phyloP scores from a whole-genome alignment of 306 rosid species.

The Coriaria nepalensis region DNA sequence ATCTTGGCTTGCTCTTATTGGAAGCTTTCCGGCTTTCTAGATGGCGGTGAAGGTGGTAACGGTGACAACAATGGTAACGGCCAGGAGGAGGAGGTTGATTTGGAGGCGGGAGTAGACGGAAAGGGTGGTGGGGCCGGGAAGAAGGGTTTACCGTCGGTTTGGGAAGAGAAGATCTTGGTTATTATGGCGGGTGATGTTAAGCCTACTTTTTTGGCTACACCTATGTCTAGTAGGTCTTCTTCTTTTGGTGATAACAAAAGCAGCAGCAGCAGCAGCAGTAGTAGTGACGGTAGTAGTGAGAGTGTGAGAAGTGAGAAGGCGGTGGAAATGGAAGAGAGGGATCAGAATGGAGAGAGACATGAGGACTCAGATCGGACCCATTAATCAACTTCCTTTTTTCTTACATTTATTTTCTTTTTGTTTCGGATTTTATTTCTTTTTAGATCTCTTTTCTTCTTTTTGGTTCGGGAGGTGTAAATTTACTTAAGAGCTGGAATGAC shows the following conservation, averaged over 20 bases:
- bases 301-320: conserved; percentile 24
- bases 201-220: conserved; percentile 88
- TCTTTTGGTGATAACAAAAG: conserved; percentile 42
- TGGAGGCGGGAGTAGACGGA: conserved; percentile 42
- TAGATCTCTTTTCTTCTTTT: conserved; percentile 6
- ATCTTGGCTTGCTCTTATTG: conserved; percentile 94
- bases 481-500: conserved; percentile 38
- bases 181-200: conserved; percentile 88
- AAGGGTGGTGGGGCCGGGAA: conserved; percentile 18
- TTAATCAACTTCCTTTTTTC: conserved; percentile 4
- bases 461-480: conserved; percentile 56
- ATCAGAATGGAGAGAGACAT: conserved; percentile 15
- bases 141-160: conserved; percentile 26
- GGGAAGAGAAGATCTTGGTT: conserved; percentile 77
- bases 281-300: conserved; percentile 10
- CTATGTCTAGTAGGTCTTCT: conserved; percentile 48
- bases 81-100: conserved; percentile 26
- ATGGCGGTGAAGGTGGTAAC: conserved; percentile 19
- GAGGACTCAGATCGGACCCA: conserved; percentile 26
- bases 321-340: conserved; percentile 15
- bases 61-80: conserved; percentile 2
- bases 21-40: conserved; percentile 85
- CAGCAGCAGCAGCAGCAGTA: conserved; percentile 28
- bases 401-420: not conserved
- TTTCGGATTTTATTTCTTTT: not conserved